Base-by-base conservation (phyloP, 116 monocot species). In the Phalaenopsis hybrid region DNA sequence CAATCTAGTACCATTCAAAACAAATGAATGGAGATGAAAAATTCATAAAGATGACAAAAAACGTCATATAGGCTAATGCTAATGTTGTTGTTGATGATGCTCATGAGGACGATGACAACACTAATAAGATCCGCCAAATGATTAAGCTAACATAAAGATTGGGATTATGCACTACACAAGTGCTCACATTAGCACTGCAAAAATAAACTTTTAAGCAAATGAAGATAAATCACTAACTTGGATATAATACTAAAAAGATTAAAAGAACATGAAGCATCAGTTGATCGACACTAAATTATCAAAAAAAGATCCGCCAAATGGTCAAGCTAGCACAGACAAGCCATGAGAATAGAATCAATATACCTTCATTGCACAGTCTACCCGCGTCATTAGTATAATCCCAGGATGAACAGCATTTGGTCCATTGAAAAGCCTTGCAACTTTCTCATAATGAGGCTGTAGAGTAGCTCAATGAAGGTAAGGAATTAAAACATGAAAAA, bases 281-380 rank as follows among this genome's bases (percentile, higher is more conserved):
- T 43, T 41, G 15, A 72, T 72, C 72, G 12, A 72, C 33, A 72
- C 65, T 37, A 21, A 75, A 75, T 20, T 21, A 44, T 45, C 44
- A 75, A 75, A 73, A n/a, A 5, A 44, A 75, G 23, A 51, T 77
- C 28, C 23, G 52, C 13, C 16, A 52, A 16, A 52, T 28, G 23
- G 12, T 12, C 23, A 75, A 75, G 46, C 46, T 45, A 21, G 52
- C 49, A 49, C 52, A n/a, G 52, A 75, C n/a, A 75, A 75, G 33
- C 28, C 51, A 51, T 28, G 6, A 52, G 52, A 52, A 77, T 28
- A 77, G n/a, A 15, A 31, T 44, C 49, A 77, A 77, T 50, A 69
- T 94, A 94, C 97, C 97, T 94, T 97, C 73, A 61, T 45, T 80
- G 97, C 97, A 85, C 97, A 97, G 81, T 97, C 97, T 45, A 97